Base-by-base conservation (phyloP, 768 basidiomycete genomes). In the Mycena rosella region DNA sequence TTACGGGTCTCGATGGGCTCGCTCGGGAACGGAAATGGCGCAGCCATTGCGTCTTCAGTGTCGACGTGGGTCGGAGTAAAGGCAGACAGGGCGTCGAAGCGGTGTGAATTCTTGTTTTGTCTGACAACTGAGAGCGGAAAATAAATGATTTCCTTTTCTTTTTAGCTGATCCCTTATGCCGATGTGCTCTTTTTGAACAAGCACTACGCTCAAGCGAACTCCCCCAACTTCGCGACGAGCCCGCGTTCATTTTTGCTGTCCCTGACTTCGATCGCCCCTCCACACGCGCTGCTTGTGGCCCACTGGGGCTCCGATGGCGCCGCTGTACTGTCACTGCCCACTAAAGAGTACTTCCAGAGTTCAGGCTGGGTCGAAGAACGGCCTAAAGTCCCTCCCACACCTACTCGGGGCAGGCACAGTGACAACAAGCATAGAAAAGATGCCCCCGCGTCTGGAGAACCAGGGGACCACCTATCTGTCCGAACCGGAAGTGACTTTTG, bases 1-100 rank as follows among this genome's bases (percentile, higher is more conserved):
- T 96, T 32, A 84, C 88, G 32, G 94, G 94, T 7, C 71, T 96
- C 48, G 94, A 95, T 70, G 91, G 93, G 13, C 87, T 95, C 36
- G 93, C 93, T 6, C 86, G 90, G 3, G 94, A 96, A 74, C 86
- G 91, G 30, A 93, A 91, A 72, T 95, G 94, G 94, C 85, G 94
- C 65, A 86, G 88, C 63, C 89, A 92, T 72, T 94, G 92, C 66
- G 91, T 94, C 7, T 89, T 96, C 77, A 94, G 92, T 63, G 80
- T 95, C 47, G 93, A 95, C 74, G 84, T 95, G 17, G 91, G 92
- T 17, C 83, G 92, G 22, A 71, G 69, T 29, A 88, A 88, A 38
- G 88, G 89, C 22, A 85, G 89, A 62, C 92, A 93, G 74, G 93
- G 93, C 18, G 88, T 93, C 49, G 90, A 95, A 85, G 89, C 88